Evolutionary conservation across 2,329 filamentous ascomycete species (phyloP).

Genomic region (Exophiala viscosa): DNA sequence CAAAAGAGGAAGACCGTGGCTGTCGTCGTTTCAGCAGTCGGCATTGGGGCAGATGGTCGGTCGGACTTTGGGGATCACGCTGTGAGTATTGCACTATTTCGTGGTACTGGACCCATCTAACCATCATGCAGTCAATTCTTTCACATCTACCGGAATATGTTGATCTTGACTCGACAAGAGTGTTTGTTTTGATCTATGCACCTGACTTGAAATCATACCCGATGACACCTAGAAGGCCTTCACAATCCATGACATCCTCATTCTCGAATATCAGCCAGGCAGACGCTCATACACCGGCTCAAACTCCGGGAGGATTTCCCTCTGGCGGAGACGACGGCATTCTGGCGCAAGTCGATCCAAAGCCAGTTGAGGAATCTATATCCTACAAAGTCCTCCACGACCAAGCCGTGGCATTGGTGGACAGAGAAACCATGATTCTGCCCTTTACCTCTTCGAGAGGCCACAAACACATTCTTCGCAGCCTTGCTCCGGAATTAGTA

Average conservation of each 20-base stretch:
- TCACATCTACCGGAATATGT: constrained; percentile 79
- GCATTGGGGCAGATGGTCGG: constrained; percentile 54
- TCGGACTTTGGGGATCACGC: constrained; percentile 69
- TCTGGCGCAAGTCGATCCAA: constrained; percentile 45
- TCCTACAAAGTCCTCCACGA: constrained; percentile 76
- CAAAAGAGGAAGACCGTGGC: constrained; percentile 71
- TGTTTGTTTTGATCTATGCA: constrained; percentile 87
- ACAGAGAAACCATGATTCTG: constrained; percentile 80
- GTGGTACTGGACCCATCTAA: not conserved
- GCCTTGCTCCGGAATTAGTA: constrained; percentile 77
- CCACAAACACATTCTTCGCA: constrained; percentile 79
- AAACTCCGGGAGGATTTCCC: constrained; percentile 57
- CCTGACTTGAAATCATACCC: constrained; percentile 69
- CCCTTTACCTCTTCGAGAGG: constrained; percentile 82
- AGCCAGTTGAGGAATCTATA: constrained; percentile 40
- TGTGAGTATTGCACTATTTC: constrained; percentile 52
- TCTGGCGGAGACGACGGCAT: constrained; percentile 49
- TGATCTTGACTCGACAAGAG: constrained; percentile 67
- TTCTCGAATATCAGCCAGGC: constrained; percentile 81
- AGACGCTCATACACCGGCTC: constrained; percentile 64
- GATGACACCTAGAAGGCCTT: constrained; percentile 45
- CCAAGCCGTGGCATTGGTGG: constrained; percentile 73
- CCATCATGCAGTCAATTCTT: constrained; percentile 66
- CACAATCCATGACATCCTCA: constrained; percentile 61
- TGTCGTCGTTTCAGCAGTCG: constrained; percentile 80